A percentile compares a stretch with the other conserved stretches of the same genome.
Conservation (phyloP, 805 yeast species). For the Candida glaebosa region DNA sequence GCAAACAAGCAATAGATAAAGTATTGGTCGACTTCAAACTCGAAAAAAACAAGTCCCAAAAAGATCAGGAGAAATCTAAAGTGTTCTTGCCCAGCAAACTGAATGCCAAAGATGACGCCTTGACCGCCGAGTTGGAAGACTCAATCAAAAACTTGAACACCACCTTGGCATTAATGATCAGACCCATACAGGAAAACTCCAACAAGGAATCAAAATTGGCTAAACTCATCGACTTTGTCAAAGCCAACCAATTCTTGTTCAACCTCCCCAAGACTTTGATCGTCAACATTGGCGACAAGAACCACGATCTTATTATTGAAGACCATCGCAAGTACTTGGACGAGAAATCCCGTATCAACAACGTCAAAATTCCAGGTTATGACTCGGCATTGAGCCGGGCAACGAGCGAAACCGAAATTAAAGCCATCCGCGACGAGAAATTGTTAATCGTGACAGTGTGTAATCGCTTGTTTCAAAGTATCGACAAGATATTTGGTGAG, state of each 20-base stretch:
- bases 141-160: slow-evolving; percentile 36
- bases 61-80: slow-evolving; percentile 29
- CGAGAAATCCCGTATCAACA: slow-evolving; percentile 17
- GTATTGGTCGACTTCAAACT: slow-evolving; percentile 29
- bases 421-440: slow-evolving; percentile 21
- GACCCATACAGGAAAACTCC: slow-evolving; percentile 40
- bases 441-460: slow-evolving; percentile 26
- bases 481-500: slow-evolving; percentile 30
- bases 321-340: slow-evolving; percentile 28
- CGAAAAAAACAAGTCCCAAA: slow-evolving; percentile 33
- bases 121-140: slow-evolving; percentile 35
- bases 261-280: slow-evolving; percentile 34
- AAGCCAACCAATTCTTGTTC: slow-evolving; percentile 29
- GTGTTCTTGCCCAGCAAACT: slow-evolving; percentile 35
- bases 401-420: slow-evolving; percentile 10
- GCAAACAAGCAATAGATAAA: slow-evolving; percentile 39
- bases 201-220: slow-evolving; percentile 30
- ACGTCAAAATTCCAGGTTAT: background rate
- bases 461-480: slow-evolving; percentile 26
- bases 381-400: slow-evolving; percentile 6
- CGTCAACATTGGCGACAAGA: slow-evolving; percentile 21
- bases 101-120: slow-evolving; percentile 18
- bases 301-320: slow-evolving; percentile 35
- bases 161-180: slow-evolving; percentile 34
- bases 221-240: slow-evolving; percentile 33